Evolutionary conservation across 2,329 filamentous ascomycete genomes (phyloP), one percentile per base, ranked within the genome.

Genomic region (Scytalidium lignicola): DNA sequence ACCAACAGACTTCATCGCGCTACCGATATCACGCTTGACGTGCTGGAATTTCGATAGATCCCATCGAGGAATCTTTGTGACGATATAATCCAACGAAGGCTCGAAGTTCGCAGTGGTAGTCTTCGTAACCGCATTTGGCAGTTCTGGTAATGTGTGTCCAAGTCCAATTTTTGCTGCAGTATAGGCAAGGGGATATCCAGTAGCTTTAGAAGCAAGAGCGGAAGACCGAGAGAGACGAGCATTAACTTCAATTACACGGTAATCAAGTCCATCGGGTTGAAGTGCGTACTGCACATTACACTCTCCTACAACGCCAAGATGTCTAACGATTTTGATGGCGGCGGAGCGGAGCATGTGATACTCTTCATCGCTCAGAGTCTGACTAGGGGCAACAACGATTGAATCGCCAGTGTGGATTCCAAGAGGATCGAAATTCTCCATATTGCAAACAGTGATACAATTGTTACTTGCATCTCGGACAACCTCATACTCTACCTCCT

Each of bases 21-120:
- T 95, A 60, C 93, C 93, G 65, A 99, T 97, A 65, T 95, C 88
- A 53, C 93, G 87, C 78, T 96, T 95, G 57, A 99, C 93, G 63
- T 97, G 92, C 74, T 97, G 92, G 79, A 99, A 99, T 76, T 99
- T 99, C 76, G 88, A 84, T 65, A 99, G 72, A 78, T 99, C 93
- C 93, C 93, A 99, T 65, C 93, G 85, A 61, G 93, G 93, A 61
- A 99, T 97, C 78, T 99, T 99, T 60, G 90, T 96, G 58, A 99
- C 93, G 57, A 99, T 90, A 69, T 99, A 99, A 66, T 99, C 93
- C 56, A 99, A 76, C 54, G 89, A 95, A 46, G 93, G 93, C 71
- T 99, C 93, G 67, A 99, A 99, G 78, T 97, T 97, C 65, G 93
- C 93, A 8, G 93, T 97, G 17, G 93, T 99, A 12, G 93, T 97